Percentiles rank a stretch among this genome's conserved stretches.
phyloP scores from a whole-genome alignment of 2,329 filamentous ascomycete species.

The Fusarium brevicatenulatum region DNA sequence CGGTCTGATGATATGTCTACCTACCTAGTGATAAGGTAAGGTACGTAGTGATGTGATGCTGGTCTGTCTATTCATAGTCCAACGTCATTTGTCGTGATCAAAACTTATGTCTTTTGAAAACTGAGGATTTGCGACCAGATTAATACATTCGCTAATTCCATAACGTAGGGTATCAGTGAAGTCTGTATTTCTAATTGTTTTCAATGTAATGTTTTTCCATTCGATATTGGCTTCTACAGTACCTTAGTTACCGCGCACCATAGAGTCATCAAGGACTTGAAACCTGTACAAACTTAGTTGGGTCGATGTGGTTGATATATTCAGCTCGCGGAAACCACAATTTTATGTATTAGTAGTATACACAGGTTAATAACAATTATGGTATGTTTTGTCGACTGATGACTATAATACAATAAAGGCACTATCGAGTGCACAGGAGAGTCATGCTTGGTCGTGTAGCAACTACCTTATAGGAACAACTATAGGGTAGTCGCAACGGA shows the following conservation, averaged over 20 bases:
- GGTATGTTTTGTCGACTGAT: not conserved
- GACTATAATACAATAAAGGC: not conserved
- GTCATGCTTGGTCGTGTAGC: not conserved
- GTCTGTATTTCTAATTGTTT: not conserved
- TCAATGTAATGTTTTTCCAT: no score
- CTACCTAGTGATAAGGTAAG: not conserved
- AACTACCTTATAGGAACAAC: no score
- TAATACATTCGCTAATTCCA: not conserved
- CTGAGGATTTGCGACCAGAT: not conserved
- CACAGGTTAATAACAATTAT: not conserved
- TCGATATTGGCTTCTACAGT: not conserved
- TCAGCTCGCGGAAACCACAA: no score
- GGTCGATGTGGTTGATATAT: not conserved
- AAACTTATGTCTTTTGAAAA: not conserved
- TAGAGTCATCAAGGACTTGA: not conserved
- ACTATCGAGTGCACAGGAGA: not conserved
- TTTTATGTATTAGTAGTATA: not conserved
- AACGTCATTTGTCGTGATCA: not conserved
- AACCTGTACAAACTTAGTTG: no score
- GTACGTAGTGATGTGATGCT: not conserved
- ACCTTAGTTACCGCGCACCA: no score
- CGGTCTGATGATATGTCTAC: not conserved
- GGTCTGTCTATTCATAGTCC: not conserved
- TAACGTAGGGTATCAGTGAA: not conserved
- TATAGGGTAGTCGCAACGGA: not conserved